Evolutionary conservation across 2,329 filamentous ascomycete species (phyloP), one percentile per base, ranked within the genome.

Genomic region (Monilinia fructicola): DNA sequence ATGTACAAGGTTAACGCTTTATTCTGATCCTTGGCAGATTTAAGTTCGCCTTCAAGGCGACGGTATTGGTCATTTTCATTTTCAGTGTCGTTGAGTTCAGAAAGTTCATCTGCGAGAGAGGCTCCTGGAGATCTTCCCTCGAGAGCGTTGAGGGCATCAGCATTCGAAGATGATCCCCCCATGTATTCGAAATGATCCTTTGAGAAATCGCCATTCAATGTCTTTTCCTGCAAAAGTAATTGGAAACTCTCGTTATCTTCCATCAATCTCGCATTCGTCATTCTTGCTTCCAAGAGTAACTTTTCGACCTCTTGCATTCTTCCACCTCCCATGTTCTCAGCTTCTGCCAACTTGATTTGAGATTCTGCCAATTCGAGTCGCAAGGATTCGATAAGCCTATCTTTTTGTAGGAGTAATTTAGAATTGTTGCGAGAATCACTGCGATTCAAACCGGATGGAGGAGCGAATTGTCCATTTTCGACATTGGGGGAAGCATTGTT

Each of bases 241-340:
- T 98, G 94, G 79, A 97, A 99, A 79, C 93, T 96, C 79, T 99
- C 95, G 75, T 98, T 98, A 78, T 99, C 95, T 79, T 99, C 95
- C 91, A 97, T 95, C 70, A 99, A 82, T 55, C 93, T 87, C 67
- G 95, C 95, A 76, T 98, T 99, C 72, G 93, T 90, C 90, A 98
- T 95, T 74, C 93, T 92, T 50, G 92, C 90, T 76, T 98, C 94
- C 79, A 97, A 88, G 63, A 98, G 85, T 71, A 91, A 87, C 73
- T 90, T 90, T 79, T 98, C 93, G n/a, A 98, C 85, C 78, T 97
- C 92, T 71, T 92, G 90, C 75, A 97, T 81, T 38, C 91, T 88
- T 55, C 92, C 93, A 64, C 93, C 94, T 63, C 93, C 94, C 78
- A 91, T 88, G 77, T 97, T 97, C 79, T 98, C 93, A 65, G 95